Evolutionary conservation across 345 rosid species (phyloP).

Genomic region (Laguncularia racemosa): DNA sequence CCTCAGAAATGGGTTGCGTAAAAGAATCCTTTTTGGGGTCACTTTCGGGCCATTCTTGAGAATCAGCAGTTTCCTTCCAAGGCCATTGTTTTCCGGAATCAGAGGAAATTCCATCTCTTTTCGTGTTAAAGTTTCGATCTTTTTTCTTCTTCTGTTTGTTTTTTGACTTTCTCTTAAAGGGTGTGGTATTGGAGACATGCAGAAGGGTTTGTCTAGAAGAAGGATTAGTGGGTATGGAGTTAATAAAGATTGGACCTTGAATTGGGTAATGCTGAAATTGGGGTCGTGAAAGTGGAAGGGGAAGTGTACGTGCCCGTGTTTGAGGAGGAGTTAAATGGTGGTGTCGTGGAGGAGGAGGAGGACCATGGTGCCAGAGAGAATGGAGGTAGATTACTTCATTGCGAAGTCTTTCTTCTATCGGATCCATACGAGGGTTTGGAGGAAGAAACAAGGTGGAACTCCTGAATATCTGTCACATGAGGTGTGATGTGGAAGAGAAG

Average conservation of each 20-base stretch:
- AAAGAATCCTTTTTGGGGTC: constrained; percentile 2
- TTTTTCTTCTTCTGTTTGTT: not conserved
- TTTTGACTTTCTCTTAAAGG: constrained; percentile 14
- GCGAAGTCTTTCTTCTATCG: constrained; percentile 36
- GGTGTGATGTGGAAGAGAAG: too few relatives aligned
- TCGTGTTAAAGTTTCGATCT: not conserved
- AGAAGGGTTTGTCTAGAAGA: constrained; percentile 8
- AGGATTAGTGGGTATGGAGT: constrained; percentile 12
- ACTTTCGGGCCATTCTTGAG: constrained; percentile 30
- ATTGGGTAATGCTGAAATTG: not conserved
- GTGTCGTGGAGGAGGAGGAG: constrained; percentile 27
- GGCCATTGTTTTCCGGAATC: constrained; percentile 4
- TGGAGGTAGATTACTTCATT: constrained; percentile 71
- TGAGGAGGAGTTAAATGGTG: constrained; percentile 7
- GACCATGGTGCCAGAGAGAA: constrained; percentile 73
- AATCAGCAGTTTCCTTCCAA: not conserved
- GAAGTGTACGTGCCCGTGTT: not conserved
- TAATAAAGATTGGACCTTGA: not conserved
- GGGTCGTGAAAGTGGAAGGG: not conserved
- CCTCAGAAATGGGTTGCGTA: constrained; percentile 11
- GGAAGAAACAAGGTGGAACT: too few relatives aligned
- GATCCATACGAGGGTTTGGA: constrained; percentile 21
- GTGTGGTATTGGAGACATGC: constrained; percentile 21
- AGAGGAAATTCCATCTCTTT: too few relatives aligned
- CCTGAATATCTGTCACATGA: too few relatives aligned